Base-by-base conservation (phyloP, 208 protist genomes). In the Leishmania major region DNA sequence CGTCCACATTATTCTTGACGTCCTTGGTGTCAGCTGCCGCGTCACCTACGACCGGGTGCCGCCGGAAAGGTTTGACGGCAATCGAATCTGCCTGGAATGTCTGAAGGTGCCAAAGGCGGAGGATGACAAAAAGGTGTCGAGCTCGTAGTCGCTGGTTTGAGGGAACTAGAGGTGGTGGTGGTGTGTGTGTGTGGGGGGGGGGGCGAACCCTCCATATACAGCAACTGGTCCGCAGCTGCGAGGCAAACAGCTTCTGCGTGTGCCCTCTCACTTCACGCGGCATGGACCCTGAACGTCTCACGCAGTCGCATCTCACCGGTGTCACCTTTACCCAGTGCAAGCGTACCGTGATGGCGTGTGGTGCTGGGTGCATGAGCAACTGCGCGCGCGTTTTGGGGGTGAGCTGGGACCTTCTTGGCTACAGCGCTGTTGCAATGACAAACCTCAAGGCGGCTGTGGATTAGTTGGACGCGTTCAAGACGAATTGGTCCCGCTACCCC, bases 31-130 rank as follows among this genome's bases (percentile, higher is more conserved):
- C 35, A 31, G 62, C 28, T 45, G 67, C 60, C 82, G 85, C 35
- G 88, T 91, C 15, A 22, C 57, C 4, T 94, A 93, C 81, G 31
- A 78, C 79, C 87, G 91, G 35, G 87, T 93, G 85, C 66, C 84
- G 53, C n/a, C 92, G 10, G 57, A 66, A 5, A 85, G 87, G 31
- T 75, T 83, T 55, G 93, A 94, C 74, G 88, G 85, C 67, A 92
- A 93, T 71, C 89, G 84, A 64, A 87, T 94, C 62, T 94, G 90
- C 55, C 84, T 94, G 19, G 93, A 95, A 80, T 95, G 78, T 84
- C 83, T 91, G 13, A 35, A 69, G 22, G 83, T 86, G 31, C 77
- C 79, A 25, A 37, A 59, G 17, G 62, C 55, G 10, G 84, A 62
- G 79, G 57, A 79, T 35, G 83, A 1, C 11, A 40, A 35, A 83